A percentile compares a stretch with the other conserved stretches of the same genome.
Conservation (phyloP, 2,329 filamentous ascomycete genomes). For the Fusarium floridanum region DNA sequence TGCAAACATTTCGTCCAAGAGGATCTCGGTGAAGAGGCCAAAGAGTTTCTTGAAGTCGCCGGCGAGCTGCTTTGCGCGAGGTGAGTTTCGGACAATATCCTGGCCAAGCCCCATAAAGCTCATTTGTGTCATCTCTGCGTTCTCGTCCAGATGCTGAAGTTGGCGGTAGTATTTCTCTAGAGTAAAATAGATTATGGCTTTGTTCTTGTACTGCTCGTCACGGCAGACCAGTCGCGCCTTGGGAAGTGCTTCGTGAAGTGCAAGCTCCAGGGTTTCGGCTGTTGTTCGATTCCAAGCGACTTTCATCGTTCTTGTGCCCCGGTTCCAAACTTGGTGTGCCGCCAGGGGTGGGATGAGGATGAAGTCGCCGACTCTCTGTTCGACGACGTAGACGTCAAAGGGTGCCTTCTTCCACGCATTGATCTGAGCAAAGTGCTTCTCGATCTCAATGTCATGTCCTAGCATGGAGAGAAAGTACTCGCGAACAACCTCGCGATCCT, state of each 20-base stretch:
- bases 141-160: conserved; percentile 67
- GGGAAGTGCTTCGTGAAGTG: conserved; percentile 87
- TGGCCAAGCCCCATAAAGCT: conserved; percentile 63
- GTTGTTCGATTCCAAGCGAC: conserved; percentile 98
- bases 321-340: conserved; percentile 98
- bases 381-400: conserved; percentile 92
- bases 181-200: conserved; percentile 92
- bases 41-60: conserved; percentile 88
- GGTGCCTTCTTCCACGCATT: conserved; percentile 96
- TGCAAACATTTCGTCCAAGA: conserved; percentile 89
- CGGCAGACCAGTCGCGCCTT: conserved; percentile 92
- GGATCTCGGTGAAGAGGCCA: conserved; percentile 79
- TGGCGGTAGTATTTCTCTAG: conserved; percentile 81
- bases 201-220: conserved; percentile 99
- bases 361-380: conserved; percentile 91
- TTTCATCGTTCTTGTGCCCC: conserved; percentile 95
- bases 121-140: conserved; percentile 59
- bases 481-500: conserved; percentile 88
- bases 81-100: conserved; percentile 57
- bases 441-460: conserved; percentile 96
- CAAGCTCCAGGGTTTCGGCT: conserved; percentile 88
- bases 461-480: conserved; percentile 95
- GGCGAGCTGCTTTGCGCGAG: conserved; percentile 75
- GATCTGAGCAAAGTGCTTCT: conserved; percentile 95
- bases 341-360: conserved; percentile 93